Percentiles rank a stretch among this genome's conserved stretches.
These are phyloP conservation scores for Penicillium freii DNA, from an alignment of 2,329 filamentous ascomycete species.

Conservation along the genomic window DNA sequence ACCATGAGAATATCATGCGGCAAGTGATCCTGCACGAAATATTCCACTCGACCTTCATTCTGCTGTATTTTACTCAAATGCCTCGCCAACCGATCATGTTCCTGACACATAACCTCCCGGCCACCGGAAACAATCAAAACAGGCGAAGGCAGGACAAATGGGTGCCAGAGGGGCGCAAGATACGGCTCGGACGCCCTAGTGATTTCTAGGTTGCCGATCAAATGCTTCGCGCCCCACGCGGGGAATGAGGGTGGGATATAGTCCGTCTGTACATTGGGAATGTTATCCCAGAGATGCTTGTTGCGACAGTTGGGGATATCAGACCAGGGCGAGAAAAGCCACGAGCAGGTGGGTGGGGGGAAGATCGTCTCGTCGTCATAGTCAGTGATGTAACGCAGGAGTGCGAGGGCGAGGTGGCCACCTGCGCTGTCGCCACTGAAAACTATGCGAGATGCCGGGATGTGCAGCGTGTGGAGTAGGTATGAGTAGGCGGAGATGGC, in stretches of 20 bases:
- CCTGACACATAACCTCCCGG: constrained; percentile 9
- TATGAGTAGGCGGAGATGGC: constrained; percentile 25
- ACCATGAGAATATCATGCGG: constrained; percentile 10
- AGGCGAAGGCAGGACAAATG: constrained; percentile 5
- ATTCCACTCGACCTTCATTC: constrained; percentile 9
- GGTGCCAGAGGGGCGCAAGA: constrained; percentile 5
- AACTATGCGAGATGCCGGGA: constrained; percentile 22
- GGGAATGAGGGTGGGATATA: constrained; percentile 7
- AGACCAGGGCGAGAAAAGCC: constrained; percentile 21
- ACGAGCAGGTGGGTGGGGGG: constrained; percentile 11
- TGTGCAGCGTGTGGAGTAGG: constrained; percentile 18
- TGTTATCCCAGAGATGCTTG: constrained; percentile 4
- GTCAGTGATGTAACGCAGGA: constrained; percentile 21
- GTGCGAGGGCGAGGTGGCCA: constrained; percentile 18
- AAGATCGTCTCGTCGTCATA: constrained; percentile 4
- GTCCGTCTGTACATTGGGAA: constrained; percentile 3
- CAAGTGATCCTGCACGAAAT: constrained; percentile 6
- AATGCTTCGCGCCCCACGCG: constrained; percentile 5
- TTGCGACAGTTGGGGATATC: constrained; percentile 6
- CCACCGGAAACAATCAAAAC: constrained; percentile 6
- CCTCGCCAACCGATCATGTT: constrained; percentile 8
- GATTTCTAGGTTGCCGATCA: constrained; percentile 1
- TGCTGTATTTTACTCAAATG: constrained; percentile 7
- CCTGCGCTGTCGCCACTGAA: constrained; percentile 25
- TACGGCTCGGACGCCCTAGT: constrained; percentile 1